These are phyloP conservation scores for Eutypa lata DNA, from an alignment of 2,329 filamentous ascomycete species.

Conservation along the genomic window DNA sequence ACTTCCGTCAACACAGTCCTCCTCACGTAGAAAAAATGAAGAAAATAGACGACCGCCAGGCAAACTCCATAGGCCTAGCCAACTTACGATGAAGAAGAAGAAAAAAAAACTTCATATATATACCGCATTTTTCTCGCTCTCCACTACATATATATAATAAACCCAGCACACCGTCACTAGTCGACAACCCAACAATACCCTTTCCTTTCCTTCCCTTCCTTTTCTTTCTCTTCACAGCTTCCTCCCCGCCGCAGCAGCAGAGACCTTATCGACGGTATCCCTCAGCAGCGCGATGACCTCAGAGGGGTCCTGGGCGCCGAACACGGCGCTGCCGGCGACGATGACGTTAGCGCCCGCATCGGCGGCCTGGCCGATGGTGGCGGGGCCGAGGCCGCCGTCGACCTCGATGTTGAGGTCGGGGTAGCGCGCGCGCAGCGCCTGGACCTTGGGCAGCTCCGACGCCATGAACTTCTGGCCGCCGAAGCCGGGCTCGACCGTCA, in stretches of 20 bases:
- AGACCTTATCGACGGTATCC: slow-evolving; percentile 67
- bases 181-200: too few relatives aligned
- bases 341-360: slow-evolving; percentile 97
- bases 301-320: slow-evolving; percentile 82
- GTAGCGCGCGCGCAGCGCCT: slow-evolving; percentile 77
- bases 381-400: slow-evolving; percentile 83
- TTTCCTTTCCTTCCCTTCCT: too few relatives aligned
- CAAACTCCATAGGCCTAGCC: too few relatives aligned
- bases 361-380: slow-evolving; percentile 89
- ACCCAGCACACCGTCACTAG: too few relatives aligned
- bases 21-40: too few relatives aligned
- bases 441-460: slow-evolving; percentile 89
- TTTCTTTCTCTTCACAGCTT: slow-evolving; percentile 29
- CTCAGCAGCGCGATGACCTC: slow-evolving; percentile 83
- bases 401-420: slow-evolving; percentile 96
- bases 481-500: slow-evolving; percentile 97
- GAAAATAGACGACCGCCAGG: too few relatives aligned
- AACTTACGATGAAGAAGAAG: too few relatives aligned
- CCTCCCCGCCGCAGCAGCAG: slow-evolving; percentile 15
- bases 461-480: slow-evolving; percentile 99
- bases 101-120: too few relatives aligned
- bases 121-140: too few relatives aligned
- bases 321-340: slow-evolving; percentile 93
- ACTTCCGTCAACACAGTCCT: too few relatives aligned
- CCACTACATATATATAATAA: too few relatives aligned